These are phyloP conservation scores for Solanum dulcamara DNA, from an alignment of 257 asterid species.

Conservation along the genomic window DNA sequence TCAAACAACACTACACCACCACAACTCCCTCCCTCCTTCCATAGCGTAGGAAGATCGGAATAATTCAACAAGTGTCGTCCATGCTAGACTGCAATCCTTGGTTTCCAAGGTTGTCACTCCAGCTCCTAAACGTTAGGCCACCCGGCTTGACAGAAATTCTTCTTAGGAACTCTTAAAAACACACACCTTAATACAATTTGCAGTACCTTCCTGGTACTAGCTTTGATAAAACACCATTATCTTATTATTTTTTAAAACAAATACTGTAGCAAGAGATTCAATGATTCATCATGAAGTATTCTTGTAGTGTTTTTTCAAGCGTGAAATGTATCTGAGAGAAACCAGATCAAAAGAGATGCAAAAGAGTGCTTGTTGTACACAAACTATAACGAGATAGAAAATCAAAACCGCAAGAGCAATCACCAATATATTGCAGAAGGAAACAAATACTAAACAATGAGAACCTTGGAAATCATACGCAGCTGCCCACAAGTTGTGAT, in stretches of 20 bases:
- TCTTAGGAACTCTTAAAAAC: neutral
- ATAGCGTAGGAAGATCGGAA: neutral
- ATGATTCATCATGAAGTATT: neutral
- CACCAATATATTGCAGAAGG: neutral
- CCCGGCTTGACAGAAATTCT: neutral
- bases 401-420: neutral
- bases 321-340: neutral
- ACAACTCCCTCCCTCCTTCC: neutral
- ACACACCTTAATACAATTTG: neutral
- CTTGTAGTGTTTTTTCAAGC: neutral
- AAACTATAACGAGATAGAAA: neutral
- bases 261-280: neutral
- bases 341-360: neutral
- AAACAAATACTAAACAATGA: neutral
- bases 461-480: constrained; percentile 62
- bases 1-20: neutral
- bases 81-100: neutral
- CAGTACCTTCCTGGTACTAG: neutral
- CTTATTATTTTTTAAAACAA: neutral
- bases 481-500: constrained; percentile 70
- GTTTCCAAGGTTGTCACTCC: neutral
- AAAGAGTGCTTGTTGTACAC: neutral
- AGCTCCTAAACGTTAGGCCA: neutral
- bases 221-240: neutral
- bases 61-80: neutral